A percentile compares a stretch with the other conserved stretches of the same genome.
Evolutionary conservation across 1,139 yeast genomes (phyloP).

Genomic region (Lodderomyces parapsilosis): DNA sequence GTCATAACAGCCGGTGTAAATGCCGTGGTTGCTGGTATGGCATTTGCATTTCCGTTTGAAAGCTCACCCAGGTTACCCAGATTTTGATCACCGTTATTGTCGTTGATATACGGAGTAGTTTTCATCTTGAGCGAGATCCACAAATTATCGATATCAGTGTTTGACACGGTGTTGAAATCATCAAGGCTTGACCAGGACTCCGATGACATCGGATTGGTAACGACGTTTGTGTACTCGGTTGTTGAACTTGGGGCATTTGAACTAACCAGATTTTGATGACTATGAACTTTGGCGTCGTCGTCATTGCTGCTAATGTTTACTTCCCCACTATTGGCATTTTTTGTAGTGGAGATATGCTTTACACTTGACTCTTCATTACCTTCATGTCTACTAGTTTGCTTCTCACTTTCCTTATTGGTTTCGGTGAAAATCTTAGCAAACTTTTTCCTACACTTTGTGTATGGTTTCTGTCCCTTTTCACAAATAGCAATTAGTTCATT

Average conservation of each 20-base stretch:
- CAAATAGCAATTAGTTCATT: conserved; percentile 26
- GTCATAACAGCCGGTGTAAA: background rate
- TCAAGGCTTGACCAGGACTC: conserved; percentile 15
- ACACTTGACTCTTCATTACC: background rate
- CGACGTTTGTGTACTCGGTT: background rate
- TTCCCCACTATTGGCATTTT: background rate
- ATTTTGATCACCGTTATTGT: background rate
- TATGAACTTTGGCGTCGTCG: background rate
- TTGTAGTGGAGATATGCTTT: background rate
- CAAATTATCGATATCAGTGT: conserved; percentile 35
- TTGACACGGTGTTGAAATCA: conserved; percentile 23
- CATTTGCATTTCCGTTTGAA: background rate
- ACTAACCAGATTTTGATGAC: background rate
- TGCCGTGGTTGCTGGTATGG: background rate
- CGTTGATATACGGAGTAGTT: background rate
- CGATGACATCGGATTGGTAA: conserved; percentile 3
- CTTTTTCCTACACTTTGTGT: conserved; percentile 7
- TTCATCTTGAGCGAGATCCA: conserved; percentile 31
- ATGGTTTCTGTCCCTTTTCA: conserved; percentile 21
- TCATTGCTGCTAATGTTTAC: background rate
- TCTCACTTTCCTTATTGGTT: background rate
- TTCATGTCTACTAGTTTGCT: background rate
- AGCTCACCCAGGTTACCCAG: background rate
- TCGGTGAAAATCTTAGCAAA: background rate
- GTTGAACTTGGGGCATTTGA: background rate